phyloP scores from a whole-genome alignment of 2,329 filamentous ascomycete species.

The Fusarium tanahbumbuense region DNA sequence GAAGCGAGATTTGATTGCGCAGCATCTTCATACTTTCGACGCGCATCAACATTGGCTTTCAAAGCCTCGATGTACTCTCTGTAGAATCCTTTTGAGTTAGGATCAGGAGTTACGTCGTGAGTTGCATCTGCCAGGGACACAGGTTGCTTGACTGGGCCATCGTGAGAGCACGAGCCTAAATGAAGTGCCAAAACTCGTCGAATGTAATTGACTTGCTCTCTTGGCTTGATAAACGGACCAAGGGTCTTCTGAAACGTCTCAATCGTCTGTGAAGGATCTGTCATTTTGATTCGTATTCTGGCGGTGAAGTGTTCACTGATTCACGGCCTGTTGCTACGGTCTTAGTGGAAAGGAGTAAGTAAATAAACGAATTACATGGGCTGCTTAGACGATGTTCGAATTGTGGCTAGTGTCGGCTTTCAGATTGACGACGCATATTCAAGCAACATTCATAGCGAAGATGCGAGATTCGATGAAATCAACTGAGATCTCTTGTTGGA shows the following conservation, averaged over 20 bases:
- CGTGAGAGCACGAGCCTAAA: constrained; percentile 60
- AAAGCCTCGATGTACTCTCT: constrained; percentile 67
- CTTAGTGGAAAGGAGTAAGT: constrained; percentile 22
- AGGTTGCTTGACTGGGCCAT: constrained; percentile 57
- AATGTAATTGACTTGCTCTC: constrained; percentile 68
- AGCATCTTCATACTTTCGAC: constrained; percentile 58
- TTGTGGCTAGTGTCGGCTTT: constrained; percentile 27
- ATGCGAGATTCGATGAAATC: background rate
- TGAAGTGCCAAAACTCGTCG: constrained; percentile 66
- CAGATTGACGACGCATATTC: background rate
- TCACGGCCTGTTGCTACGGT: constrained; percentile 23
- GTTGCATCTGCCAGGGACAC: constrained; percentile 61
- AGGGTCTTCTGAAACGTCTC: constrained; percentile 58
- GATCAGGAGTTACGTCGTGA: constrained; percentile 50
- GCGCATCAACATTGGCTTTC: constrained; percentile 63
- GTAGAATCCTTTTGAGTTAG: constrained; percentile 60
- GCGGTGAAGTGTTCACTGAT: constrained; percentile 13
- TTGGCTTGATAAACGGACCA: constrained; percentile 65
- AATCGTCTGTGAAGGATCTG: constrained; percentile 48
- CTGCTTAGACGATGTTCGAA: constrained; percentile 1
- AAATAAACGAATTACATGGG: constrained; percentile 32
- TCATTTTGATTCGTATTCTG: constrained; percentile 46
- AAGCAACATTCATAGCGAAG: background rate
- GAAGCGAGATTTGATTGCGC: constrained; percentile 42
- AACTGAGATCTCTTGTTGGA: background rate